Evolutionary conservation across 495 filamentous ascomycete species (phyloP).

Genomic region (Lindgomyces ingoldianus): DNA sequence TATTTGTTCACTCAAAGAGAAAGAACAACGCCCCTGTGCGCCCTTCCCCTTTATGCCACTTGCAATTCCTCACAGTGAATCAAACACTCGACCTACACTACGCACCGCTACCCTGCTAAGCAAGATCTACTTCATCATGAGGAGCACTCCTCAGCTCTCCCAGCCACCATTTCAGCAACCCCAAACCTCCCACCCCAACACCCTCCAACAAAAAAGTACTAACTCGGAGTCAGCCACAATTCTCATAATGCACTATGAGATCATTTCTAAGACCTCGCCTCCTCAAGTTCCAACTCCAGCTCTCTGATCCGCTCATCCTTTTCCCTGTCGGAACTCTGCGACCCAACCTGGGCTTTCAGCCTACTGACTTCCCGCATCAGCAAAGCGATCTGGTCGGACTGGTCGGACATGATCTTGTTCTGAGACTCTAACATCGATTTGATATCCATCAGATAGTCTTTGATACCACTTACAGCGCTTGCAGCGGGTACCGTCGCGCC

Average conservation of each 20-base stretch:
- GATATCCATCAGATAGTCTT: conserved; percentile 58
- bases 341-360: conserved; percentile 65
- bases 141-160: not conserved
- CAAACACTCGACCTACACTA: not conserved
- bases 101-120: not conserved
- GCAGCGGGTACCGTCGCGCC: too few species aligned
- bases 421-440: conserved; percentile 65
- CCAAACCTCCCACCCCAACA: not conserved
- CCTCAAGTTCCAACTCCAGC: conserved; percentile 68
- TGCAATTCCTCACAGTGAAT: too few species aligned
- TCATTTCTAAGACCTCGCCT: conserved; percentile 42
- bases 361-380: conserved; percentile 69
- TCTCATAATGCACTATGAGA: not conserved
- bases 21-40: not conserved
- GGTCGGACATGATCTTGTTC: conserved; percentile 60
- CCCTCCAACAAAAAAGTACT: not conserved
- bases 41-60: too few species aligned
- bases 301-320: conserved; percentile 71
- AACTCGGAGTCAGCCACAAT: not conserved
- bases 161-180: not conserved
- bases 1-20: not conserved
- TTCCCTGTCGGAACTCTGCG: conserved; percentile 48
- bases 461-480: conserved; percentile 42
- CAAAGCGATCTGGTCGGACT: conserved; percentile 62
- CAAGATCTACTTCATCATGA: not conserved